Conservation (phyloP, 306 rosid species). For the Datisca glomerata region DNA sequence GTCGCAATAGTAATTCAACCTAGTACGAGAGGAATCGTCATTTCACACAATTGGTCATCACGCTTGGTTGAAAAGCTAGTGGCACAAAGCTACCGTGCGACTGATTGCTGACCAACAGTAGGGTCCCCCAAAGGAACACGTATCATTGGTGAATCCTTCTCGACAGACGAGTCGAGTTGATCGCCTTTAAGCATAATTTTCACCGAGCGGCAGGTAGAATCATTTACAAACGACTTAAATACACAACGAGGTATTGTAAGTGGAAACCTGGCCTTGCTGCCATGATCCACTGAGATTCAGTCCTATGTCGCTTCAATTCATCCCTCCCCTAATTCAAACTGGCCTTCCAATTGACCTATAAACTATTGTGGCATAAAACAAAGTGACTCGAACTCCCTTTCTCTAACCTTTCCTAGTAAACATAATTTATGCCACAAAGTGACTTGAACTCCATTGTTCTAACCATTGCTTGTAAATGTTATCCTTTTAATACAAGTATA, state of each 20-base stretch:
- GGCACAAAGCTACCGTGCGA: no score
- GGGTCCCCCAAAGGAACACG: conserved; percentile 1
- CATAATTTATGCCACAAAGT: no score
- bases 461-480: no score
- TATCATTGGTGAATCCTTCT: not conserved
- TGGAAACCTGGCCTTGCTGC: conserved; percentile 1
- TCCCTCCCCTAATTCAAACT: conserved; percentile 7
- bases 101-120: no score
- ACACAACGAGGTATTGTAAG: conserved; percentile 2
- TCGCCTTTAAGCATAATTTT: not conserved
- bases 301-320: not conserved
- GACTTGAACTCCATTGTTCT: no score
- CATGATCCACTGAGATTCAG: conserved; percentile 2
- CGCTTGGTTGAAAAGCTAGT: not conserved
- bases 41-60: no score
- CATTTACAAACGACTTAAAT: conserved; percentile 2
- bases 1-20: not conserved
- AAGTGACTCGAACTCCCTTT: no score
- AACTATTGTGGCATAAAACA: no score
- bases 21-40: no score
- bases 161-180: not conserved
- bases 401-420: no score
- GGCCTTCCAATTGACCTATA: no score
- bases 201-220: not conserved
- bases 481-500: no score